phyloP scores from a whole-genome alignment of 2,329 filamentous ascomycete genomes.

The Aspergillus sp. region DNA sequence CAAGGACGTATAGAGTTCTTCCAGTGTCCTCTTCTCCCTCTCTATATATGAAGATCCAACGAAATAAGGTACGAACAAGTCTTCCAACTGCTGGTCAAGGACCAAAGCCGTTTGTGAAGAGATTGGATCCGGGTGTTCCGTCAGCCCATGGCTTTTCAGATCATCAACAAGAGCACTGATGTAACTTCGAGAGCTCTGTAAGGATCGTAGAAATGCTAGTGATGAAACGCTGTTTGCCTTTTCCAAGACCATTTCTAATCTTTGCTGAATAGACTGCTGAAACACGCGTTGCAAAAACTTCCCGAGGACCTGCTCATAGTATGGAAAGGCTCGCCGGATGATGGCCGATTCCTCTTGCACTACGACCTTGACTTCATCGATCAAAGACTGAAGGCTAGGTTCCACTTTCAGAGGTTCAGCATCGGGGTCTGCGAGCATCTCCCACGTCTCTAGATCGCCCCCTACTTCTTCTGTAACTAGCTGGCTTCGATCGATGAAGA shows the following conservation, averaged over 20 bases:
- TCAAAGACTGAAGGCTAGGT: conserved; percentile 82
- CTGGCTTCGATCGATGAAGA: conserved; percentile 96
- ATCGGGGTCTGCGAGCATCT: conserved; percentile 90
- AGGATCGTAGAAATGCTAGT: conserved; percentile 82
- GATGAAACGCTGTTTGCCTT: conserved; percentile 92
- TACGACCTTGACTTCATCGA: conserved; percentile 92
- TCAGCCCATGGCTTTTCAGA: conserved; percentile 88
- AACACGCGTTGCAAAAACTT: conserved; percentile 96
- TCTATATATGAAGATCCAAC: conserved; percentile 67
- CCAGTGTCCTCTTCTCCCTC: conserved; percentile 66
- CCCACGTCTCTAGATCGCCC: conserved; percentile 70
- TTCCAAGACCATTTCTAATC: conserved; percentile 90
- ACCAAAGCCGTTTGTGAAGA: conserved; percentile 77
- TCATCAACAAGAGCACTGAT: conserved; percentile 88
- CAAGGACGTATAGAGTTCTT: conserved; percentile 84
- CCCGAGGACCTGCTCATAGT: conserved; percentile 87
- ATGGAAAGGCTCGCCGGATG: conserved; percentile 94
- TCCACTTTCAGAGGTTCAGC: conserved; percentile 88
- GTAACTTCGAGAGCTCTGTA: conserved; percentile 88
- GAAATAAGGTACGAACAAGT: conserved; percentile 67
- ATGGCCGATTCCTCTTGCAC: conserved; percentile 97
- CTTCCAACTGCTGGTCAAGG: conserved; percentile 68
- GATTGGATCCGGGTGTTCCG: conserved; percentile 89
- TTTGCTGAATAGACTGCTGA: conserved; percentile 95
- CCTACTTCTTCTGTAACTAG: conserved; percentile 81